Conservation (phyloP, 2,329 filamentous ascomycete genomes). For the Botrytis fragariae region DNA sequence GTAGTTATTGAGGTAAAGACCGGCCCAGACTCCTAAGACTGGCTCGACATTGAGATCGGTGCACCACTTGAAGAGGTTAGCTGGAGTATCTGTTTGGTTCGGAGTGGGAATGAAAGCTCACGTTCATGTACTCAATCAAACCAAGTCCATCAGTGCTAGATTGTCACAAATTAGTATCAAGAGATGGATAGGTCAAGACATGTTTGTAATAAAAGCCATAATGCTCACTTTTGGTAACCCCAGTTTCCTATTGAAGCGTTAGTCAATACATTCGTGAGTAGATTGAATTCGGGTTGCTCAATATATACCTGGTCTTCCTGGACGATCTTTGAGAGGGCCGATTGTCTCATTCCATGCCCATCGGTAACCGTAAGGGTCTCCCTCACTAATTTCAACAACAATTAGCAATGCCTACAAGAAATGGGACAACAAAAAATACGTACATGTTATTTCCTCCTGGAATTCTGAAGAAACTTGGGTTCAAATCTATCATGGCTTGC, state of each 20-base stretch:
- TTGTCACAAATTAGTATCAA: slow-evolving; percentile 26
- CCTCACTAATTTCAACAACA: slow-evolving; percentile 28
- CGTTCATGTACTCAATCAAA: slow-evolving; percentile 48
- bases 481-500: slow-evolving; percentile 50
- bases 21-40: slow-evolving; percentile 49
- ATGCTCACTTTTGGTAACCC: slow-evolving; percentile 24
- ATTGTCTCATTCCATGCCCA: slow-evolving; percentile 45
- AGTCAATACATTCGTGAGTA: not conserved
- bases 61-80: slow-evolving; percentile 41
- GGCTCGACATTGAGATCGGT: slow-evolving; percentile 48
- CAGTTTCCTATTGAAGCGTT: slow-evolving; percentile 1
- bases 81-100: not conserved
- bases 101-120: slow-evolving; percentile 17
- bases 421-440: slow-evolving; percentile 13
- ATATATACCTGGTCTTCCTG: slow-evolving; percentile 45
- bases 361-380: slow-evolving; percentile 28
- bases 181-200: not conserved
- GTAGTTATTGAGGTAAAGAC: slow-evolving; percentile 40
- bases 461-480: slow-evolving; percentile 58
- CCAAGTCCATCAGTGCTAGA: slow-evolving; percentile 49
- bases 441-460: slow-evolving; percentile 63
- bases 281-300: not conserved
- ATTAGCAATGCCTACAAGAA: slow-evolving; percentile 31
- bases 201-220: no score
- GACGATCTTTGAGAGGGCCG: slow-evolving; percentile 40